Percentiles rank a stretch among this genome's conserved stretches.
These are phyloP conservation scores for Massarina eburnea DNA, from an alignment of 2,329 filamentous ascomycete species.

Conservation along the genomic window DNA sequence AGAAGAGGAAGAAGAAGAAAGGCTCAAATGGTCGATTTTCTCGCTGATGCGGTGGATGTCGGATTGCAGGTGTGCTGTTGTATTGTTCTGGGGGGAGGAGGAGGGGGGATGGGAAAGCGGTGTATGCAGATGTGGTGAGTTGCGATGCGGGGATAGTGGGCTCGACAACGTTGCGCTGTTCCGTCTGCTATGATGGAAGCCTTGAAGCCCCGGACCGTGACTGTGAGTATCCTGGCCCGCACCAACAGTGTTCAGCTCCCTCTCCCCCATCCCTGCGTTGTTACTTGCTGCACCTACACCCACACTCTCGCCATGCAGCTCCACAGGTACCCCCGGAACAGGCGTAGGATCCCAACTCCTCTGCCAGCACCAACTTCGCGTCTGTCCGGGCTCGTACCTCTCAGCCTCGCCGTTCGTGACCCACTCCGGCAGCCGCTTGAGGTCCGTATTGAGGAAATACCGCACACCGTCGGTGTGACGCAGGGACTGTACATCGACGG, in stretches of 20 bases:
- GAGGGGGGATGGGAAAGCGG: constrained; percentile 6
- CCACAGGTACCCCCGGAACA: constrained; percentile 24
- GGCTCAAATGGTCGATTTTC: constrained; percentile 34
- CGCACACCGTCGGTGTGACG: constrained; percentile 40
- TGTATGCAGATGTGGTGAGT: constrained; percentile 10
- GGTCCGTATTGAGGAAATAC: constrained; percentile 45
- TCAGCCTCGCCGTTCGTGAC: constrained; percentile 30
- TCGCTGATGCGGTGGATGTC: constrained; percentile 35
- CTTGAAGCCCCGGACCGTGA: too few species aligned
- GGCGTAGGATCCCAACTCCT: constrained; percentile 32
- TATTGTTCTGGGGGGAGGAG: constrained; percentile 14
- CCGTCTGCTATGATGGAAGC: background rate
- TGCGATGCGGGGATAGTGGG: constrained; percentile 6
- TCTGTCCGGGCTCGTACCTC: constrained; percentile 32
- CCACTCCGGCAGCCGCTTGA: constrained; percentile 43
- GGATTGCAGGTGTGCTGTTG: constrained; percentile 24
- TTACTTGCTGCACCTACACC: constrained; percentile 5
- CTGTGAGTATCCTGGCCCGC: background rate
- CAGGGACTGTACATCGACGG: constrained; percentile 44
- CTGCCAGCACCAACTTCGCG: constrained; percentile 41
- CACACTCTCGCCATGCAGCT: constrained; percentile 29
- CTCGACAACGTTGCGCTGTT: background rate
- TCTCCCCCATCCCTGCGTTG: too few species aligned
- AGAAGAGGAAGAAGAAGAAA: too few species aligned
- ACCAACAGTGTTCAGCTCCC: background rate